A percentile compares a stretch with the other conserved stretches of the same genome.
Evolutionary conservation across 139 green algal species (phyloP).

Genomic region (Picochlorum sp.): DNA sequence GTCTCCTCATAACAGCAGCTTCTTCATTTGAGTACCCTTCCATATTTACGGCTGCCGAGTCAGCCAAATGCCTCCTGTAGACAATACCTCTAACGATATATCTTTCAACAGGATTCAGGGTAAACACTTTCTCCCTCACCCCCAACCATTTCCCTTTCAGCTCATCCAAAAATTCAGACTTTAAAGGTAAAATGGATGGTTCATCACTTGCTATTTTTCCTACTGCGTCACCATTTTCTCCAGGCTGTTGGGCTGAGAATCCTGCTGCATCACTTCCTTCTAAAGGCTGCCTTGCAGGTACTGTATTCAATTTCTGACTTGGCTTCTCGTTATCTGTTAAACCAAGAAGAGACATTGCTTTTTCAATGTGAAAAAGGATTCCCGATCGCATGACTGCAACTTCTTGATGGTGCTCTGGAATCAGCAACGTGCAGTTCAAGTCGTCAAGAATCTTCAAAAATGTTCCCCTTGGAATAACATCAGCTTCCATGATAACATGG

Average conservation of each 20-base stretch:
- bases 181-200: neutral
- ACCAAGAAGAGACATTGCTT: conserved; percentile 31
- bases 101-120: conserved; percentile 28
- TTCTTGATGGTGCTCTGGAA: conserved; percentile 39
- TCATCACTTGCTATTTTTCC: neutral
- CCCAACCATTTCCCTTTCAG: conserved; percentile 17
- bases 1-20: neutral
- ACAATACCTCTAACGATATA: conserved; percentile 28
- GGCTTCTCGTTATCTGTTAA: neutral
- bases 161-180: neutral
- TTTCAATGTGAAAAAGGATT: conserved; percentile 49
- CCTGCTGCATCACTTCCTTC: too few relatives aligned
- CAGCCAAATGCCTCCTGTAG: conserved; percentile 28
- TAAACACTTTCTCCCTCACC: conserved; percentile 11
- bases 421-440: conserved; percentile 47
- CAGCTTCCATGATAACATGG: conserved; percentile 12
- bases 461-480: conserved; percentile 30
- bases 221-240: too few relatives aligned
- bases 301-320: neutral
- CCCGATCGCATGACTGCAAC: conserved; percentile 49
- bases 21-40: neutral
- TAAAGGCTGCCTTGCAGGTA: neutral
- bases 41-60: neutral
- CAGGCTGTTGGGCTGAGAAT: too few relatives aligned
- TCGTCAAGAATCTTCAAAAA: conserved; percentile 36